These are phyloP conservation scores for Globisporangium viniferum DNA, from an alignment of 352 stramenopile genomes.

Conservation along the genomic window DNA sequence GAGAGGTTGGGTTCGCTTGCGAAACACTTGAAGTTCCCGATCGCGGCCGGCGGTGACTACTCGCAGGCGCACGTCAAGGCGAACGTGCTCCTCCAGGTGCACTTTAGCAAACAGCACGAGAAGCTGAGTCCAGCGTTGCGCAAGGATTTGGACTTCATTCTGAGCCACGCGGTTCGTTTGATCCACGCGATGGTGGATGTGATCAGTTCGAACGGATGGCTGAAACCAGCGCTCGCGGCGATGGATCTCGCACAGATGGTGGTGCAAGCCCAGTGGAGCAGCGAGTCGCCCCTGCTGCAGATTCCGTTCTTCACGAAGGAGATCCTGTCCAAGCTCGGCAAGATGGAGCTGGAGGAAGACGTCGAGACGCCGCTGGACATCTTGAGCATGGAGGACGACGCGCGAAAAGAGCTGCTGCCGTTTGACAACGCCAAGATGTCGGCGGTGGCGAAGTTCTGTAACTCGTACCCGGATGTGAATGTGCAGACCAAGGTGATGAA, in stretches of 20 bases:
- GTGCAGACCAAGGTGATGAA: constrained; percentile 92
- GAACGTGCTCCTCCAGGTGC: constrained; percentile 95
- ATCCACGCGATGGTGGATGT: constrained; percentile 99
- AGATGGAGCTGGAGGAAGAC: constrained; percentile 64
- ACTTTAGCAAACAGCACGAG: constrained; percentile 94
- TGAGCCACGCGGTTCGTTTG: constrained; percentile 91
- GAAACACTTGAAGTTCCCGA: constrained; percentile 91
- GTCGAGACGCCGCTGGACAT: constrained; percentile 84
- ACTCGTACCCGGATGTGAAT: constrained; percentile 98
- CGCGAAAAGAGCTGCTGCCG: constrained; percentile 87
- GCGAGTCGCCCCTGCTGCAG: constrained; percentile 94
- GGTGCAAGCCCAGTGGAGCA: constrained; percentile 98
- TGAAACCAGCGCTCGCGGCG: constrained; percentile 96
- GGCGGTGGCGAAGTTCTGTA: constrained; percentile 99
- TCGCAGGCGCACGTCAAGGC: constrained; percentile 95
- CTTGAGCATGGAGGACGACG: constrained; percentile 93
- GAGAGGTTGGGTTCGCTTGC: constrained; percentile 92
- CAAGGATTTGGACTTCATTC: constrained; percentile 89
- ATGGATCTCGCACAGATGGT: constrained; percentile 99
- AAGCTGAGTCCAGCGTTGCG: constrained; percentile 90
- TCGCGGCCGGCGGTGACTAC: constrained; percentile 87
- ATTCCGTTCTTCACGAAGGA: constrained; percentile 96
- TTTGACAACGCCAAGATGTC: constrained; percentile 91
- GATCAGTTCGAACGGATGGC: constrained; percentile 98
- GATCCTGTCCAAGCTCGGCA: constrained; percentile 58